Evolutionary conservation across 805 yeast genomes (phyloP).

Genomic region (Saturnispora sanitii): DNA sequence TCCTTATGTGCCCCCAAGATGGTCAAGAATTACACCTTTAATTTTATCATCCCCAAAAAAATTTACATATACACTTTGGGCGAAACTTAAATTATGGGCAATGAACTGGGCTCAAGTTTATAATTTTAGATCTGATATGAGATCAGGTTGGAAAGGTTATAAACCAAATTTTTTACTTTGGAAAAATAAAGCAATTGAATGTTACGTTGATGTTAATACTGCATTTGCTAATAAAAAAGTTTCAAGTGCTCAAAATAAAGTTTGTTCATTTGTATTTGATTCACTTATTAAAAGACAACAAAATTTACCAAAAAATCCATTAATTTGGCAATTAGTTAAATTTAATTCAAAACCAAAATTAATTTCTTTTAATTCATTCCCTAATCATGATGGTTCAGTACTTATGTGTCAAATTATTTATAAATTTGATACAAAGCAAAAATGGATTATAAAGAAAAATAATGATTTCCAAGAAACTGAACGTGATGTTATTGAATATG

Average conservation of each 20-base stretch:
- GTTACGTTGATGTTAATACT: conserved; percentile 67
- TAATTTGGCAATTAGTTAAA: conserved; percentile 71
- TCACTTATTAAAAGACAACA: conserved; percentile 44
- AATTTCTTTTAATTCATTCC: conserved; percentile 52
- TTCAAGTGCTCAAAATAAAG: conserved; percentile 32
- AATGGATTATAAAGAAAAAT: conserved; percentile 38
- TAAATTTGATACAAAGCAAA: conserved; percentile 53
- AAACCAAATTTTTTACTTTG: conserved; percentile 65
- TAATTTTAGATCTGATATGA: conserved; percentile 30
- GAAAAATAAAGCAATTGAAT: conserved; percentile 79
- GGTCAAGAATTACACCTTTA: conserved; percentile 33
- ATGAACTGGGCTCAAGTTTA: conserved; percentile 50
- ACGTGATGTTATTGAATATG: conserved; percentile 50
- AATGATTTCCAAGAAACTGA: conserved; percentile 36
- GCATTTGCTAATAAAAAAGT: conserved; percentile 62
- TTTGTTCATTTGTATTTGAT: conserved; percentile 56
- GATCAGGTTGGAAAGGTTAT: conserved; percentile 25
- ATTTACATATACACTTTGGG: conserved; percentile 32
- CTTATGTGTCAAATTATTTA: conserved; percentile 43
- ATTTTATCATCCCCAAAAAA: conserved; percentile 2
- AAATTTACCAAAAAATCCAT: conserved; percentile 46
- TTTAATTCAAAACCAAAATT: conserved; percentile 66
- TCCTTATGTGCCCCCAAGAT: conserved; percentile 43
- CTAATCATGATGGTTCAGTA: conserved; percentile 30
- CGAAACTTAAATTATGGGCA: conserved; percentile 59